Conservation (phyloP, 306 rosid species). For the Carpinus viminea region DNA sequence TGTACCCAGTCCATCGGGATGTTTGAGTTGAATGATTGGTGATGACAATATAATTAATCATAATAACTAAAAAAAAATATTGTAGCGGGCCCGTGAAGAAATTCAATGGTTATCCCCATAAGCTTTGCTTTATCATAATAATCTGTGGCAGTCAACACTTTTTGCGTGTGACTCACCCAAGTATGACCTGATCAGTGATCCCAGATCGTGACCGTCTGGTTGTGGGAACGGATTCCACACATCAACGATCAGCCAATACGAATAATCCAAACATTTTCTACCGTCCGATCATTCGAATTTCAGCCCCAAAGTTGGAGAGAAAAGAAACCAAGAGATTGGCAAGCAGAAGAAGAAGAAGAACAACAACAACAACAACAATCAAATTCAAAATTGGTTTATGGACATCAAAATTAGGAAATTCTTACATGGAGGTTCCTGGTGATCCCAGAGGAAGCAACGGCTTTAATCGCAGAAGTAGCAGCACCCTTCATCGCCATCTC, state of each 20-base stretch:
- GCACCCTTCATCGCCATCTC: constrained; percentile 59
- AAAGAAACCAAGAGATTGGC: neutral
- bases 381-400: no score
- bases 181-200: neutral
- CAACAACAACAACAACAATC: no score
- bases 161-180: neutral
- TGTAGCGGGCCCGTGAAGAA: no score
- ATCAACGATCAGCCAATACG: neutral
- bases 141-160: neutral
- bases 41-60: no score
- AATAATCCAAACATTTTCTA: neutral
- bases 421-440: constrained; percentile 57
- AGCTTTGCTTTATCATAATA: no score
- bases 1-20: no score
- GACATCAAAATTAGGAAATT: neutral
- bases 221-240: neutral
- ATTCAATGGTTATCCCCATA: no score
- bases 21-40: no score
- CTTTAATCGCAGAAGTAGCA: constrained; percentile 48
- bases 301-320: neutral
- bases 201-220: neutral
- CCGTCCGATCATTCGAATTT: constrained; percentile 1
- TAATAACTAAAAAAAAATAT: no score
- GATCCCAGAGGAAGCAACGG: constrained; percentile 38
- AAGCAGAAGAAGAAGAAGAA: no score